Evolutionary conservation across 2,329 filamentous ascomycete species (phyloP), one percentile per base, ranked within the genome.

Genomic region (Myriangium duriaei): DNA sequence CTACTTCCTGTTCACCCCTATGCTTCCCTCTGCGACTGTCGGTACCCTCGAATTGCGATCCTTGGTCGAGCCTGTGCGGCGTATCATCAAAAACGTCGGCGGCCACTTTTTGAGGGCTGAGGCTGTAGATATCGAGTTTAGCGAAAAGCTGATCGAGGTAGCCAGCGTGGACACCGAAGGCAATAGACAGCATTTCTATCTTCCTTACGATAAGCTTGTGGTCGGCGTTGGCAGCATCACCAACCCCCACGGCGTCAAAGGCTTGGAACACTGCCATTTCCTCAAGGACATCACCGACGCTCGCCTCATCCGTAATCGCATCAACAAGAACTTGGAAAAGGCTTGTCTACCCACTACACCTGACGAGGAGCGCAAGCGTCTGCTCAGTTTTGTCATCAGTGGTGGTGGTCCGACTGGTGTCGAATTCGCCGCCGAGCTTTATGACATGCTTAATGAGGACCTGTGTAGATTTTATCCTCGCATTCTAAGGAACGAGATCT

Each of bases 1-100:
- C 53, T 94, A 96, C 63, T 98, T 98, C 63, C 65, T 98, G 19
- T 98, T 98, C 60, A 98, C 91, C 2, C 91, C 91, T 1, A 96
- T 98, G 87, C 69, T 98, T 30, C 91, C 91, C 2, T 94, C 86
- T 21, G 92, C 91, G 5, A 98, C 92, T 0, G 91, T 98, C 4
- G 92, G 92, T 10, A 98, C 91, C 0, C 67, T 98, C 19, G 88
- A 94, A 54, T 66, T 96, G 51, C 72, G 88, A 47, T 94, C 86
- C 34, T 67, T 98, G 42, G 85, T 95, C 29, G 91, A 98, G 59
- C 91, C 91, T 0, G 83, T 98, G 44, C 76, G 91, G 44, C 75
- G 83, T 33, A 91, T 98, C 48, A 67, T 96, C 13, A 65, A 72
- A 38, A 71, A 77, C 38, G 74, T 94, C 15, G 71, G 75, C 41